Percentiles rank a stretch among this genome's conserved stretches.
Evolutionary conservation across 352 stramenopile genomes (phyloP).

Genomic region (Phytophthora aleatoria): DNA sequence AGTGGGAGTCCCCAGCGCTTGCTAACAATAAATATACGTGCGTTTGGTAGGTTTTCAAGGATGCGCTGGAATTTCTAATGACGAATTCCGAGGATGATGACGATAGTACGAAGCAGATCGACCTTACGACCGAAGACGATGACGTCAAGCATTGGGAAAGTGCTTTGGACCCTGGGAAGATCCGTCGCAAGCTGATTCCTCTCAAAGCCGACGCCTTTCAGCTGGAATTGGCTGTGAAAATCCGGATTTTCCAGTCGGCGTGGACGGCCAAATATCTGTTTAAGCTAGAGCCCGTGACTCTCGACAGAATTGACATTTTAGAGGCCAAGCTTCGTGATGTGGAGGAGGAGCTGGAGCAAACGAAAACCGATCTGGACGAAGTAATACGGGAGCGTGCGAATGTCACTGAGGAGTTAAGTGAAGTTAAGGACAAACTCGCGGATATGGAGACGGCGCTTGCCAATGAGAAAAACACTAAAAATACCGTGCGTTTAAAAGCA

Average conservation of each 20-base stretch:
- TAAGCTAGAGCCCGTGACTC: not conserved
- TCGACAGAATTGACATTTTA: constrained; percentile 16
- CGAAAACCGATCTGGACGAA: constrained; percentile 3
- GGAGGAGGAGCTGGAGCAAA: constrained; percentile 1
- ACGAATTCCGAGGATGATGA: not conserved
- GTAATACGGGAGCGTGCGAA: not conserved
- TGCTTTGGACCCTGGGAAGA: not conserved
- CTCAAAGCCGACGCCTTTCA: not conserved
- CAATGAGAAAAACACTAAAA: not conserved
- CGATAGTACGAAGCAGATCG: not conserved
- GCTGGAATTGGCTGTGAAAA: constrained; percentile 11
- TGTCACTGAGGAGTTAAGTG: not conserved
- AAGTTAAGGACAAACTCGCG: constrained; percentile 1
- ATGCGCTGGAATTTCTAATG: constrained; percentile 15
- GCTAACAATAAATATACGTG: not conserved
- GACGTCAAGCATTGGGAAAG: not conserved
- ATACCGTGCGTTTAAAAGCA: not conserved
- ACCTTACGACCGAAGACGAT: not conserved
- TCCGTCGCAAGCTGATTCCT: not conserved
- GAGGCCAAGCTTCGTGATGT: constrained; percentile 12
- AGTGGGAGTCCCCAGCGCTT: not conserved
- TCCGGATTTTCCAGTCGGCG: constrained; percentile 10
- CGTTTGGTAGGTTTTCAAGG: constrained; percentile 15
- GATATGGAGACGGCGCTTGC: not conserved
- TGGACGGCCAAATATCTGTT: constrained; percentile 16